phyloP scores from a whole-genome alignment of 345 rosid genomes.

The Salix viminalis region DNA sequence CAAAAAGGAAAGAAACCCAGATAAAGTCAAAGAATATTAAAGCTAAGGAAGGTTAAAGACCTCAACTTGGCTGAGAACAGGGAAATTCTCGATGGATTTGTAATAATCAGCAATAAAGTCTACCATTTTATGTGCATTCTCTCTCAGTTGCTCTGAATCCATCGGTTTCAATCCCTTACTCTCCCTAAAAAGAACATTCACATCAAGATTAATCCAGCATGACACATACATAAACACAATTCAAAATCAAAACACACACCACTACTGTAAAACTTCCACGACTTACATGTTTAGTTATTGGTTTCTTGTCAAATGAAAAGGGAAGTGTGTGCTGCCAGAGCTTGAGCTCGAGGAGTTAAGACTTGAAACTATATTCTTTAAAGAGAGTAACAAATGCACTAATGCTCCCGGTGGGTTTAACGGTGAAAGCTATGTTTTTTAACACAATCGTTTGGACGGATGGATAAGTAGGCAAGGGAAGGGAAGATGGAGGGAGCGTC shows the following conservation, averaged over 20 bases:
- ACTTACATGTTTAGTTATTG: neutral
- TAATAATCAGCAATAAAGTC: conserved; percentile 94
- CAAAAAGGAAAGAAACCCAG: neutral
- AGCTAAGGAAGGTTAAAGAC: neutral
- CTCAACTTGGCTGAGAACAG: conserved; percentile 86
- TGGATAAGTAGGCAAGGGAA: too few species aligned
- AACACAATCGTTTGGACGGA: too few species aligned
- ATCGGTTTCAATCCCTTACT: conserved; percentile 18
- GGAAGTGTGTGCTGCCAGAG: neutral
- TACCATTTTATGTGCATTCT: conserved; percentile 75
- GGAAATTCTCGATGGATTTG: conserved; percentile 63
- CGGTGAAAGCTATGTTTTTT: neutral
- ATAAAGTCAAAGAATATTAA: neutral
- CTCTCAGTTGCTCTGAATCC: conserved; percentile 33
- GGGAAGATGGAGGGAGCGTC: too few species aligned
- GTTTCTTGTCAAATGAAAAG: neutral
- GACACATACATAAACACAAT: neutral
- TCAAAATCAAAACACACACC: too few species aligned
- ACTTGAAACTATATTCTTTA: too few species aligned
- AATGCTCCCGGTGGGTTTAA: neutral
- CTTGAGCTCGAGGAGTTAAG: neutral
- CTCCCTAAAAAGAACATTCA: conserved; percentile 14
- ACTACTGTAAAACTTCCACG: neutral
- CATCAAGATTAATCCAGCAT: neutral
- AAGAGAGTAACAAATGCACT: too few species aligned